phyloP scores from a whole-genome alignment of 768 basidiomycete species.

The Pleurotus citrinopileatus region DNA sequence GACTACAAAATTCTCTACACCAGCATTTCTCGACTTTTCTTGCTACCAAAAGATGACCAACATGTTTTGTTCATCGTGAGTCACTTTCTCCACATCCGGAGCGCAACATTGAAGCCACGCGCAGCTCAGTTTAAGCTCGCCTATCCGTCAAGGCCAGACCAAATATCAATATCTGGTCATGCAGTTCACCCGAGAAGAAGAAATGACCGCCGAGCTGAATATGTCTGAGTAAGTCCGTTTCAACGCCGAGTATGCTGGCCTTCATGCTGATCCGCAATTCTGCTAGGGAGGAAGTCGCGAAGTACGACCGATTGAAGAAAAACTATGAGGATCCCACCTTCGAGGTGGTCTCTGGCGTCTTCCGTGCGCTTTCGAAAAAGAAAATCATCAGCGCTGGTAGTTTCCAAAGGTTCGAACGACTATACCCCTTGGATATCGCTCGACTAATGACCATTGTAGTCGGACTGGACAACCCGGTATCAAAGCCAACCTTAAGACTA shows the following conservation, averaged over 20 bases:
- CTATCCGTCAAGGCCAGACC: conserved; percentile 97
- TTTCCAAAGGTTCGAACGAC: conserved; percentile 69
- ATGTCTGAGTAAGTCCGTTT: conserved; percentile 72
- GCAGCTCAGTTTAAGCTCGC: conserved; percentile 86
- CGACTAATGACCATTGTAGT: conserved; percentile 33
- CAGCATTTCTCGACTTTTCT: conserved; percentile 84
- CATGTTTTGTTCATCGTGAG: conserved; percentile 93
- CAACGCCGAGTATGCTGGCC: background rate
- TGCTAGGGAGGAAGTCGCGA: conserved; percentile 67
- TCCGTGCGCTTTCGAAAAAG: conserved; percentile 87
- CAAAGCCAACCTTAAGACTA: conserved; percentile 96
- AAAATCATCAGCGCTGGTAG: conserved; percentile 87
- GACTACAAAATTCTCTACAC: conserved; percentile 96
- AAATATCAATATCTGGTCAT: conserved; percentile 97
- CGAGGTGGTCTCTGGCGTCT: conserved; percentile 91
- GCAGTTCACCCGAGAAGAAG: conserved; percentile 97
- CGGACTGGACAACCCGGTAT: conserved; percentile 91
- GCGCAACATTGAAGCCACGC: conserved; percentile 8
- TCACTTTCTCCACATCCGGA: conserved; percentile 9
- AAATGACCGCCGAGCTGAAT: conserved; percentile 93
- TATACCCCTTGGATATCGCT: background rate
- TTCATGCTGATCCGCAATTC: conserved; percentile 2
- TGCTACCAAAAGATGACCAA: conserved; percentile 94
- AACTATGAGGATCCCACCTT: conserved; percentile 95
- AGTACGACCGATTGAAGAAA: conserved; percentile 84